A percentile compares a stretch with the other conserved stretches of the same genome.
Conservation (phyloP, 1,284 basidiomycete species). For the Trichosporon asahii region DNA sequence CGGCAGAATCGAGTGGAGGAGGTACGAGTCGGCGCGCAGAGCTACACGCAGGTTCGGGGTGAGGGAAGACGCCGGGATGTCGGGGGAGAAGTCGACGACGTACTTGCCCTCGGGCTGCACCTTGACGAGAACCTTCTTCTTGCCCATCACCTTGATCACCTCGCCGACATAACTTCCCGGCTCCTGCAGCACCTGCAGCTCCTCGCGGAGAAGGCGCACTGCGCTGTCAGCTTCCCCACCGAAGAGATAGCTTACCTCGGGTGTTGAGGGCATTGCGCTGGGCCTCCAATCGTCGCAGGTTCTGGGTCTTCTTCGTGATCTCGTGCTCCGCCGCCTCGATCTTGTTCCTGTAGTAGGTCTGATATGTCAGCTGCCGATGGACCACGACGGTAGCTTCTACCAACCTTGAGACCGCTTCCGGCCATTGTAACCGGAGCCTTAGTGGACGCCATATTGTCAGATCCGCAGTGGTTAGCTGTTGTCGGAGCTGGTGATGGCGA, state of each 20-base stretch:
- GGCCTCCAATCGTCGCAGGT: constrained; percentile 89
- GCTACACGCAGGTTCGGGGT: constrained; percentile 89
- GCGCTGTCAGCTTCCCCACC: constrained; percentile 39
- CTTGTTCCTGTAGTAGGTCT: constrained; percentile 93
- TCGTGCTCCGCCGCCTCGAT: constrained; percentile 87
- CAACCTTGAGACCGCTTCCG: constrained; percentile 24
- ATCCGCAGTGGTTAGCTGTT: background rate
- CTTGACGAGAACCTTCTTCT: constrained; percentile 97
- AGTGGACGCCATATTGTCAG: constrained; percentile 16
- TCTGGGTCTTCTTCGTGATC: constrained; percentile 96
- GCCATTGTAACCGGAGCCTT: constrained; percentile 22
- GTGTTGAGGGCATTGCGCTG: constrained; percentile 96
- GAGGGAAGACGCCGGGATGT: constrained; percentile 76
- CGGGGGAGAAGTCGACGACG: constrained; percentile 89
- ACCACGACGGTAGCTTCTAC: background rate
- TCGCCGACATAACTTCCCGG: constrained; percentile 98
- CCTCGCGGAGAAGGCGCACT: constrained; percentile 83
- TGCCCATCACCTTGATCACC: constrained; percentile 97
- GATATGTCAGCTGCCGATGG: constrained; percentile 13
- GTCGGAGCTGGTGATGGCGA: constrained; percentile 4
- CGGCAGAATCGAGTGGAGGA: constrained; percentile 87
- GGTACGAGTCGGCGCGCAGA: constrained; percentile 92
- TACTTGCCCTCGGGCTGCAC: constrained; percentile 99
- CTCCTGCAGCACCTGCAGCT: constrained; percentile 91
- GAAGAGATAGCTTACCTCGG: constrained; percentile 61